Evolutionary conservation across 1,139 yeast species (phyloP).

Genomic region (Lodderomyces margitis): DNA sequence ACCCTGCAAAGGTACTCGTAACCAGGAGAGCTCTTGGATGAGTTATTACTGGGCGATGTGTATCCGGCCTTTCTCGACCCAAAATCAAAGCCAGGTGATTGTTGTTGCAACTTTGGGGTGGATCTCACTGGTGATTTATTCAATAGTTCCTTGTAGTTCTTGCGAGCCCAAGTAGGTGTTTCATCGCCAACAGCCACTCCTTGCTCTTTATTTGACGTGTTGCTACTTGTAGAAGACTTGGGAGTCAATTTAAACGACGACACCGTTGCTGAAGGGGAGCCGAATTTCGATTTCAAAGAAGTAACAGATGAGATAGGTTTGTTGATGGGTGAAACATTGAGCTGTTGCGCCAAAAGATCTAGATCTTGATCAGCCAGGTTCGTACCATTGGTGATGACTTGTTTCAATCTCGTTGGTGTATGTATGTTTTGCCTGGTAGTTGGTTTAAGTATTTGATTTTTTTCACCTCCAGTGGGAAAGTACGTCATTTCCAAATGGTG

Average conservation of each 20-base stretch:
- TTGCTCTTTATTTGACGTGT: conserved; percentile 19
- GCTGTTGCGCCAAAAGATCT: conserved; percentile 40
- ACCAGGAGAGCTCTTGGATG: conserved; percentile 35
- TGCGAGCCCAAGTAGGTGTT: conserved; percentile 25
- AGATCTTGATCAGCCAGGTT: conserved; percentile 27
- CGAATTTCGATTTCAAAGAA: conserved; percentile 35
- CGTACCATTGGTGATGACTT: conserved; percentile 14
- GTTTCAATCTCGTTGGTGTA: conserved; percentile 8
- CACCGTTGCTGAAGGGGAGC: conserved; percentile 46
- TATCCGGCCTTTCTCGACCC: conserved; percentile 1
- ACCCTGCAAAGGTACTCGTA: conserved; percentile 89
- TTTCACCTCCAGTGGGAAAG: conserved; percentile 9
- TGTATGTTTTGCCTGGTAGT: conserved; percentile 26
- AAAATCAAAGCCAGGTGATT: not conserved
- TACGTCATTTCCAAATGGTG: not conserved
- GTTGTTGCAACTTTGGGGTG: conserved; percentile 3
- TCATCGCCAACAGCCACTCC: conserved; percentile 17
- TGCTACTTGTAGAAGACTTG: conserved; percentile 14
- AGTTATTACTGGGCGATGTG: conserved; percentile 29
- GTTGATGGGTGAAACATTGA: conserved; percentile 27
- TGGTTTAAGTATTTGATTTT: conserved; percentile 33
- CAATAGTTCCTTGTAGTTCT: conserved; percentile 19
- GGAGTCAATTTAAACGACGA: conserved; percentile 40
- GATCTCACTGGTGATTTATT: conserved; percentile 17
- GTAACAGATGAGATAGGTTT: conserved; percentile 23